Evolutionary conservation across 2,329 filamentous ascomycete genomes (phyloP).

Genomic region (Penicillium sp.): DNA sequence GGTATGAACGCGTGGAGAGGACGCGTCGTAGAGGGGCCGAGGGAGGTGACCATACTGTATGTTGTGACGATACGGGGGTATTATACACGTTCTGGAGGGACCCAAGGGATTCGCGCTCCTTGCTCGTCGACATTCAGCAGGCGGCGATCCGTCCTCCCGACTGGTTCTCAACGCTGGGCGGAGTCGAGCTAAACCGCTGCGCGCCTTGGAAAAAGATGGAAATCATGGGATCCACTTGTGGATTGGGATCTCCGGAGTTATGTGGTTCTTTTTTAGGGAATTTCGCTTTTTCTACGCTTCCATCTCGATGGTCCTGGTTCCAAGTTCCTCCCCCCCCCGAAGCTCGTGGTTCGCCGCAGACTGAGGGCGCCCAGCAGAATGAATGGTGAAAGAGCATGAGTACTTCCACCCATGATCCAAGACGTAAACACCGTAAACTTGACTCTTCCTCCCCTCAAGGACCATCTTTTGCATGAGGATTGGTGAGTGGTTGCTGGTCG

Average conservation of each 20-base stretch:
- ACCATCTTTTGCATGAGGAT: too few species aligned
- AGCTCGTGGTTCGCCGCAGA: too few species aligned
- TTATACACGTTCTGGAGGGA: background rate
- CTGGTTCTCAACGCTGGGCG: background rate
- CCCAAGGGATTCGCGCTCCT: slow-evolving; percentile 9
- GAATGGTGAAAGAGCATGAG: too few species aligned
- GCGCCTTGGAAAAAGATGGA: background rate
- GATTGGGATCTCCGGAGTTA: background rate
- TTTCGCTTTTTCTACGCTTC: background rate
- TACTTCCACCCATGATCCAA: too few species aligned
- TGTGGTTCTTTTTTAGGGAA: background rate
- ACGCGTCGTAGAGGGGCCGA: too few species aligned
- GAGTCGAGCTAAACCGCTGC: background rate
- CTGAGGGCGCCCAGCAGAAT: too few species aligned
- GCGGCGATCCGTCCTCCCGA: slow-evolving; percentile 1
- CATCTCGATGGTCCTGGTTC: too few species aligned
- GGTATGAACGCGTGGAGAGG: background rate
- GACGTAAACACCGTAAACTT: too few species aligned
- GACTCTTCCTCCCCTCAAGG: too few species aligned
- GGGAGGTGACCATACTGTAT: too few species aligned
- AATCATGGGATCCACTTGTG: background rate
- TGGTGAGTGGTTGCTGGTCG: too few species aligned
- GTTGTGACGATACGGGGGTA: slow-evolving; percentile 15
- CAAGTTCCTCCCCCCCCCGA: too few species aligned
- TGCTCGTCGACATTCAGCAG: slow-evolving; percentile 6